phyloP scores from a whole-genome alignment of 2,329 filamentous ascomycete species.

The Elsinoe perseae region DNA sequence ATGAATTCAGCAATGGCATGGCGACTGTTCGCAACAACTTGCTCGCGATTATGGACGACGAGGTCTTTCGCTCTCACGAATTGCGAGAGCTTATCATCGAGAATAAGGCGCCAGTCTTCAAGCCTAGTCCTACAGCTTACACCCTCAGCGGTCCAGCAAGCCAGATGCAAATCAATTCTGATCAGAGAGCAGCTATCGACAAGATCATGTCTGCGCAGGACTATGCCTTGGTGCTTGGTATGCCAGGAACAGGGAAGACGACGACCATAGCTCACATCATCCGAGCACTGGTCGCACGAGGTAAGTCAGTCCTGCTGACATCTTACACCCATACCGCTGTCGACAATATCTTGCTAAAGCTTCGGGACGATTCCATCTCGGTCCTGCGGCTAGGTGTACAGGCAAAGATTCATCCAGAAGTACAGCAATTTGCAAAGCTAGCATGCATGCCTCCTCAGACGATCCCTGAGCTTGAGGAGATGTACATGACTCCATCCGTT shows the following conservation, averaged over 20 bases:
- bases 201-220: conserved; percentile 95
- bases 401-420: conserved; percentile 80
- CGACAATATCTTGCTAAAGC: conserved; percentile 93
- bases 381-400: conserved; percentile 78
- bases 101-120: conserved; percentile 65
- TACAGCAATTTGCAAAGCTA: conserved; percentile 75
- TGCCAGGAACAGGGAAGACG: conserved; percentile 97
- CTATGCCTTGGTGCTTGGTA: conserved; percentile 93
- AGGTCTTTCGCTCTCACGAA: conserved; percentile 60
- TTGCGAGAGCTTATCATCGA: conserved; percentile 77
- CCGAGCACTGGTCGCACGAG: conserved; percentile 74
- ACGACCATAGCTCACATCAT: conserved; percentile 98
- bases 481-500: conserved; percentile 78
- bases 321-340: conserved; percentile 97
- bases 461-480: conserved; percentile 74
- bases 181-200: conserved; percentile 77
- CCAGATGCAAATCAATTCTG: conserved; percentile 67
- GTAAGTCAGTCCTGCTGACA: conserved; percentile 85
- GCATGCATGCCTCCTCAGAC: conserved; percentile 64
- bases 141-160: conserved; percentile 47
- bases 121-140: conserved; percentile 55
- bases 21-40: conserved; percentile 90
- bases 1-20: conserved; percentile 98
- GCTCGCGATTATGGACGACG: conserved; percentile 81
- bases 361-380: conserved; percentile 58